A percentile compares a stretch with the other conserved stretches of the same genome.
Conservation (phyloP, 495 filamentous ascomycete species). For the Xylaria castorea region DNA sequence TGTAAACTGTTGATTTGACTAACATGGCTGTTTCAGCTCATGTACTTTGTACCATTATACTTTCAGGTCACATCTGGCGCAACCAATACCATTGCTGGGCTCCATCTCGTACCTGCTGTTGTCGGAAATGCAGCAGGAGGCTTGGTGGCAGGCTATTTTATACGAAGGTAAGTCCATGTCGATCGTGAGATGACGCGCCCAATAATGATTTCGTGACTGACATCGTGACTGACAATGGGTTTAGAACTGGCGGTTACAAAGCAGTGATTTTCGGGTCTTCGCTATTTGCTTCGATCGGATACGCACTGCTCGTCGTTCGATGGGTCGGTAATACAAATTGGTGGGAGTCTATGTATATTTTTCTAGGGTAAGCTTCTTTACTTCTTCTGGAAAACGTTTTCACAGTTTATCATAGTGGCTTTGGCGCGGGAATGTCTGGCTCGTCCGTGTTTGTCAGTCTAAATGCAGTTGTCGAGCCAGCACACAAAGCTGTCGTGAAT, state of each 20-base stretch:
- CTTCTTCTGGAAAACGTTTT: not conserved
- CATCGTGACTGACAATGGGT: not conserved
- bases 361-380: conserved; percentile 48
- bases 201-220: not conserved
- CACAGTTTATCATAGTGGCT: conserved; percentile 39
- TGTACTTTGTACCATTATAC: conserved; percentile 70
- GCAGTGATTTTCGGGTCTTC: conserved; percentile 58
- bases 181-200: not conserved
- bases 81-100: conserved; percentile 63
- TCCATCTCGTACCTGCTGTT: conserved; percentile 69
- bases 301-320: conserved; percentile 60
- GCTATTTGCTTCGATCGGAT: conserved; percentile 56
- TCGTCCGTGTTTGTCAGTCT: conserved; percentile 63
- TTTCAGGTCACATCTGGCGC: conserved; percentile 67
- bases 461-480: conserved; percentile 56
- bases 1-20: not conserved
- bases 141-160: conserved; percentile 63
- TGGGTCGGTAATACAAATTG: conserved; percentile 69
- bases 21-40: conserved; percentile 46
- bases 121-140: conserved; percentile 70
- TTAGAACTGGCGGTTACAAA: conserved; percentile 67
- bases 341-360: conserved; percentile 68
- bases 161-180: conserved; percentile 47
- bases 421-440: conserved; percentile 60
- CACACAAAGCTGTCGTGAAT: conserved; percentile 61